Evolutionary conservation across 2,329 filamentous ascomycete species (phyloP), one percentile per base, ranked within the genome.

Genomic region (Pseudocercospora eumusae): DNA sequence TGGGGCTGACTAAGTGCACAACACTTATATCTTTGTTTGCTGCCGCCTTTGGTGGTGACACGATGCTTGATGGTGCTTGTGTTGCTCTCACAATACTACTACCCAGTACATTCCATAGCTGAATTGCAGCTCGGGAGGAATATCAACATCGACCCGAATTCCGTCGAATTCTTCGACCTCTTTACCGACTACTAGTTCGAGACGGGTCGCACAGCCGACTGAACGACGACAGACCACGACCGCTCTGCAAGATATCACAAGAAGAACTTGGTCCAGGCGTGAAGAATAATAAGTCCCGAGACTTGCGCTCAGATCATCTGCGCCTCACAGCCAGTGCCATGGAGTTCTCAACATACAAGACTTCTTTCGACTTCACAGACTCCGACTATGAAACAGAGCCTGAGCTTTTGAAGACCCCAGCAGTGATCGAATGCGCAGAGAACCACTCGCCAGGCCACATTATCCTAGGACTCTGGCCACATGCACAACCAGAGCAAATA

Each of bases 401-500:
- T 25, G 23, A n/a, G 25, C 10, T 52, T 52, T 10, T 47, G 4
- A 52, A 42, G 13, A 25, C 42, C 2, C 52, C 56, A 50, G n/a
- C 56, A 50, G n/a, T 53, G 49, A 31, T 62, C 64, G 25, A 25
- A 15, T 28, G 23, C 13, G 36, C 9, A 23, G 21, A 52, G 23
- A 27, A 15, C 45, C 20, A 59, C 15, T 62, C 68, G 25, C 70
- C 70, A 7, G 63, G 66, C n/a, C 66, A 66, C 11, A 60, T 71
- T 20, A 47, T 73, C 7, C 64, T 73, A 7, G 66, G 66, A 18
- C 64, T 71, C 13, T 73, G 70, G 70, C 70, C 70, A 25, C 62
- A 66, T 40, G 70, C 70, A 36, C 66, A 63, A 21, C 25, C 53
- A 3, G 65, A 69, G 21, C 70, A 71, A 25, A 66, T 71, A 52